Evolutionary conservation across 257 asterid genomes (phyloP).

Genomic region (Nicotiana undulata): DNA sequence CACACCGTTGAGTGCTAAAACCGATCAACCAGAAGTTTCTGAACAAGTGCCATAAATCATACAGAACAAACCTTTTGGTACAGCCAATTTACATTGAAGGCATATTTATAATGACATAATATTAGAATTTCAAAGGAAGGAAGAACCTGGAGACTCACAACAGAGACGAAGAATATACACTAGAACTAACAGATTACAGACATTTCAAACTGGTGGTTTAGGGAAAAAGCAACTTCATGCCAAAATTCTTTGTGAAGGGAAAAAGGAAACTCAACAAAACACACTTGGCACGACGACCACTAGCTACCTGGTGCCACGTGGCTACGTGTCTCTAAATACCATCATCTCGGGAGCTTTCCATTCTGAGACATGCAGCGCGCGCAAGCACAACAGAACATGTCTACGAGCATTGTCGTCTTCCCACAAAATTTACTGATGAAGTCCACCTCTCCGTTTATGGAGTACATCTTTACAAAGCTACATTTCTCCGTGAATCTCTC

Average conservation of each 20-base stretch:
- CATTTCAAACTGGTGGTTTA: neutral
- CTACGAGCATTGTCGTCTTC: neutral
- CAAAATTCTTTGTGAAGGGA: neutral
- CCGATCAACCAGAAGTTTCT: too few species aligned
- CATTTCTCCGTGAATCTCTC: slow-evolving; percentile 13
- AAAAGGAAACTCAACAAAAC: neutral
- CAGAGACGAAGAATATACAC: neutral
- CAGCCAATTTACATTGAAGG: slow-evolving; percentile 4
- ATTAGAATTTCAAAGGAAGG: neutral
- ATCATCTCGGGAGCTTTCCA: neutral
- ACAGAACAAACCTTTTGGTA: neutral
- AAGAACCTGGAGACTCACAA: slow-evolving; percentile 2
- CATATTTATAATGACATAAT: slow-evolving; percentile 1
- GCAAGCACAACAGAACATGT: neutral
- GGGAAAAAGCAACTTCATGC: neutral
- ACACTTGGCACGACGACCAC: neutral
- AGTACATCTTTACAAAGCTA: slow-evolving; percentile 12
- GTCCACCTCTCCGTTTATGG: neutral
- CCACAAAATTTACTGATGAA: neutral
- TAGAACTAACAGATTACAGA: neutral
- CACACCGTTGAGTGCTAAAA: too few species aligned
- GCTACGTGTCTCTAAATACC: neutral
- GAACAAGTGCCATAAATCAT: too few species aligned
- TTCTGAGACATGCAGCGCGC: neutral
- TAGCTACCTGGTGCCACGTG: neutral